Evolutionary conservation across 2,329 filamentous ascomycete species (phyloP).

Genomic region (Colletotrichum liriopes): DNA sequence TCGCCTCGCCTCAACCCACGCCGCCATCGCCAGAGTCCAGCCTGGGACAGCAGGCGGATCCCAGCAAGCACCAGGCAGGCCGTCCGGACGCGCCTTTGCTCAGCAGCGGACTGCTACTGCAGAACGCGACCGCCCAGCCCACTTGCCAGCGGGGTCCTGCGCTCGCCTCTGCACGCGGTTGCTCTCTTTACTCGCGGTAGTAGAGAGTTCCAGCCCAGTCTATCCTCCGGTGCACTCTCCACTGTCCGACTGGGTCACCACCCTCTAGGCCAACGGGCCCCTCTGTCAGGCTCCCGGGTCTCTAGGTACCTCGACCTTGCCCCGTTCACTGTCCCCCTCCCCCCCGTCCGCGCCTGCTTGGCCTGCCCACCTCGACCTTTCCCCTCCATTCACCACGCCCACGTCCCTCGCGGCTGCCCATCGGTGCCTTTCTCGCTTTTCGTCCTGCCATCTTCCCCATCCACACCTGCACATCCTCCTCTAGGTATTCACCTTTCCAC

Average conservation of each 20-base stretch:
- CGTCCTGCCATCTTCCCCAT: background rate
- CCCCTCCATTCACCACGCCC: conserved; percentile 16
- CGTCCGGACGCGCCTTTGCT: background rate
- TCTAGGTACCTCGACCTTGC: background rate
- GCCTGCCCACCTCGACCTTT: background rate
- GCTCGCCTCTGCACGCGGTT: background rate
- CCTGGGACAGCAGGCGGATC: no score
- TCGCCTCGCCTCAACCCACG: background rate
- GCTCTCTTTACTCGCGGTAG: background rate
- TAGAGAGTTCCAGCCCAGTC: conserved; percentile 37
- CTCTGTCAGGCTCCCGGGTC: background rate
- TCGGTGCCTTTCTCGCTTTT: conserved; percentile 5
- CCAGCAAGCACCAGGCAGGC: background rate
- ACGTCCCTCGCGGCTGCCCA: conserved; percentile 7
- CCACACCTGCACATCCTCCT: background rate
- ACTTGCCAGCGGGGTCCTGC: background rate
- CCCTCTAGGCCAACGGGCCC: background rate
- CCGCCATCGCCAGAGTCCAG: no score
- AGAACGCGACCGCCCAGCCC: background rate
- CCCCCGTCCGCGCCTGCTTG: background rate
- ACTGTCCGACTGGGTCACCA: background rate
- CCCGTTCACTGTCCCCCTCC: background rate
- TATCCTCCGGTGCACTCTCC: conserved; percentile 19
- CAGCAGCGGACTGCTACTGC: background rate
- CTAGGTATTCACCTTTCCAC: conserved; percentile 14